Base-by-base conservation (phyloP, 805 yeast genomes). In the Suhomyces tanzawaensis region DNA sequence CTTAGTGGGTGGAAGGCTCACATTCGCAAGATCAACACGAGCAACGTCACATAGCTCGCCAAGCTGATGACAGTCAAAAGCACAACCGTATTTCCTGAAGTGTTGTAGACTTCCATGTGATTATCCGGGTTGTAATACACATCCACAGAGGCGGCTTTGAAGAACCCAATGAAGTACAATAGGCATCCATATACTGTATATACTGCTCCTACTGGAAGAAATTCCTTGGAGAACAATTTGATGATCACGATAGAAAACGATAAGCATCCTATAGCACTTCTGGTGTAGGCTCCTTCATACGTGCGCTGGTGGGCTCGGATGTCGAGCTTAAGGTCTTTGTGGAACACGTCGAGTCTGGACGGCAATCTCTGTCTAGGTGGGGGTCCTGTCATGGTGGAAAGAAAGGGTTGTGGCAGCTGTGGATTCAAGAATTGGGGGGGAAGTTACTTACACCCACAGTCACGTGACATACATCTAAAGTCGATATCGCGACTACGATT, bases 281-380 rank as follows among this genome's bases (percentile, higher is more conserved):
- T 60, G 18, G 82, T 69, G 52, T 86, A 85, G 1, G 95, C 90
- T 0, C 95, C 95, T 53, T 85, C 93, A 51, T 84, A 85, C 0
- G 95, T 85, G 40, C 95, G 60, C 58, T 85, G 93, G 49, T 82
- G 83, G 0, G 91, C 93, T 48, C 82, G 46, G 3, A 77, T 67
- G 45, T 77, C 82, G 18, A 76, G 57, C 47, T 71, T 69, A 37
- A 65, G 66, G 5, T 56, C 59, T 4, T 57, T 60, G 26, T 68
- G 57, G 3, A 73, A 60, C 4, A 72, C 59, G 32, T 66, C 68
- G 9, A 69, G 47, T 15, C 62, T 35, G 1, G 71, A 62, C 4
- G 67, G 64, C 5, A 51, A 44, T 22, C 69, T 43, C 24, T 46
- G 49, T 19, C 21, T 17, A 30, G 41, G 37, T 16, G 39, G 39